Base-by-base conservation (phyloP, 2,329 filamentous ascomycete species). In the Lasiodiplodia hormozganensis region DNA sequence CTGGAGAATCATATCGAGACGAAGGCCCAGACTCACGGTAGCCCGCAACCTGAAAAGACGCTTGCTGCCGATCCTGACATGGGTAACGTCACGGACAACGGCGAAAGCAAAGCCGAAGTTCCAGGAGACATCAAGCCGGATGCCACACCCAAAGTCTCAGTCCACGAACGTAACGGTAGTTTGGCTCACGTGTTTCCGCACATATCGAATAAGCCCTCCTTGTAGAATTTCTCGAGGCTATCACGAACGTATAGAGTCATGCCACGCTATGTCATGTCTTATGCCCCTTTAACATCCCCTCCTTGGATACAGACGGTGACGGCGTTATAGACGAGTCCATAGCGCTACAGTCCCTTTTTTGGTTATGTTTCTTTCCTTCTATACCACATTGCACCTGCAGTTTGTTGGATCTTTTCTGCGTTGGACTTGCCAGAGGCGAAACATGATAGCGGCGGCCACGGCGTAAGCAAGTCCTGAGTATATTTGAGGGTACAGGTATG, bases 201-300 rank as follows among this genome's bases (percentile, higher is more conserved):
- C 60, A 60, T 78, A 47, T 71, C 51, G 2, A 71, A 74, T 49
- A 76, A 75, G 53, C 87, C 89, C 8, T 89, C 88, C 1, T 21
- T 67, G 40, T 67, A 64, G 47, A 25, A 14, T 60, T 49, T 34
- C 8, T 34, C 31, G 31, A 34, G 7, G 8, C 31, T 10, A 34
- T 34, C 8, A 34, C 31, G 31, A 34, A 34, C 31, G 31, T 34
- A 28, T 28, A 34, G 31, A 34, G 31, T 34, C 31, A 34, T 10
- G 31, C 31, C 31, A 34, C 31, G 31, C 7, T 34, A 34, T 34
- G 31, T 8, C 31, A 10, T 34, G 31, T 2, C 8, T 34, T 34
- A 34, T 34, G 31, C 31, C 31, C 31, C 8, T 34, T 14, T 7
- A 21, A 14, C 10, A 4, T 6, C 11, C 25, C 36, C 18, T 38